Conservation (phyloP, 306 rosid species). For the Quercus glauca region DNA sequence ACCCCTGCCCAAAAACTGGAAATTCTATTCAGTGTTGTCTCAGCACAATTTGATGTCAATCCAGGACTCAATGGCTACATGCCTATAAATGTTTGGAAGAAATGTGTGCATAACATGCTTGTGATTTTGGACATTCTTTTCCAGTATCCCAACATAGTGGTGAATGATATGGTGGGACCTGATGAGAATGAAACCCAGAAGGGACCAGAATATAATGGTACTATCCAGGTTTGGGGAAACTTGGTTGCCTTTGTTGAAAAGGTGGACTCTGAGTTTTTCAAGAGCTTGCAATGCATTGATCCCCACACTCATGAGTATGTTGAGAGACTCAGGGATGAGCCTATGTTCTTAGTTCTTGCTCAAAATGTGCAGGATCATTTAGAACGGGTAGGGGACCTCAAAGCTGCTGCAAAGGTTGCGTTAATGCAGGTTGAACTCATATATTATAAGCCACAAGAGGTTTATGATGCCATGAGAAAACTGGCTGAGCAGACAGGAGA, state of each 20-base stretch:
- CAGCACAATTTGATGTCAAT: conserved; percentile 95
- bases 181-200: conserved; percentile 94
- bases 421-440: conserved; percentile 76
- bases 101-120: conserved; percentile 85
- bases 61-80: conserved; percentile 94
- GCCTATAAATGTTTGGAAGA: conserved; percentile 96
- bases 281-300: conserved; percentile 94
- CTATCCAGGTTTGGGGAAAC: conserved; percentile 87
- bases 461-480: conserved; percentile 90
- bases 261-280: conserved; percentile 81
- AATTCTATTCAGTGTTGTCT: conserved; percentile 81
- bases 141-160: conserved; percentile 67
- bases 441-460: conserved; percentile 94
- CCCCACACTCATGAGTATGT: conserved; percentile 98
- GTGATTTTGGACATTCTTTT: conserved; percentile 77
- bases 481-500: conserved; percentile 67
- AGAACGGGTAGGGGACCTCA: conserved; percentile 57
- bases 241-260: conserved; percentile 82
- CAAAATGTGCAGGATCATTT: conserved; percentile 93
- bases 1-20: conserved; percentile 98
- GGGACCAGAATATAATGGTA: conserved; percentile 64
- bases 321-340: conserved; percentile 90
- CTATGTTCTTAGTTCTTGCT: conserved; percentile 76
- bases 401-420: conserved; percentile 82
- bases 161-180: conserved; percentile 77